phyloP scores from a whole-genome alignment of 2,329 filamentous ascomycete species.

The Aspergillus sp. region DNA sequence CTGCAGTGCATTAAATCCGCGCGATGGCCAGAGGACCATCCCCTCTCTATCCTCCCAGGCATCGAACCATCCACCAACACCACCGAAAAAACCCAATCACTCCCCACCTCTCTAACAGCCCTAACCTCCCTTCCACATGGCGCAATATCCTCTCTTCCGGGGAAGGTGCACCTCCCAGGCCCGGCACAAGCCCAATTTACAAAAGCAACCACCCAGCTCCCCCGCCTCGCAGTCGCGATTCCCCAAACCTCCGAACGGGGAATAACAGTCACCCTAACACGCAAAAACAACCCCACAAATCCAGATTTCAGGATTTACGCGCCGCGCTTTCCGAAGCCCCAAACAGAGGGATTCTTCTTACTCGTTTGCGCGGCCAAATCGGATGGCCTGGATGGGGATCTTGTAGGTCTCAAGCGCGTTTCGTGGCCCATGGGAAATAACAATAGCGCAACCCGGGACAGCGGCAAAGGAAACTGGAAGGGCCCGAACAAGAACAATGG shows the following conservation, averaged over 20 bases:
- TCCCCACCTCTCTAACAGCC: conserved; percentile 32
- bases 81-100: conserved; percentile 2
- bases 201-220: conserved; percentile 66
- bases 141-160: conserved; percentile 26
- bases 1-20: conserved; percentile 92
- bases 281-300: conserved; percentile 66
- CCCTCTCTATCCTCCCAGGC: conserved; percentile 76
- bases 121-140: conserved; percentile 30
- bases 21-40: conserved; percentile 81
- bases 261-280: conserved; percentile 57
- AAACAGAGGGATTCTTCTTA: conserved; percentile 92
- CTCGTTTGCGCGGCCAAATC: conserved; percentile 57
- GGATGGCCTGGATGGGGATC: conserved; percentile 62
- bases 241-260: conserved; percentile 61
- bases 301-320: conserved; percentile 76
- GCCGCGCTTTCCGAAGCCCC: conserved; percentile 87
- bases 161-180: conserved; percentile 29
- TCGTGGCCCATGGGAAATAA: conserved; percentile 61
- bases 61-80: conserved; percentile 44
- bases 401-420: conserved; percentile 82
- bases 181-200: conserved; percentile 37
- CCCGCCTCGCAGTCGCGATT: conserved; percentile 65
- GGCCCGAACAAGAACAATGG: neutral
- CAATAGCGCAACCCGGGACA: conserved; percentile 9
- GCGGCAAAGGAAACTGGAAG: conserved; percentile 19